Evolutionary conservation across 2,329 filamentous ascomycete species (phyloP).

Genomic region (Westerdykella ornata): DNA sequence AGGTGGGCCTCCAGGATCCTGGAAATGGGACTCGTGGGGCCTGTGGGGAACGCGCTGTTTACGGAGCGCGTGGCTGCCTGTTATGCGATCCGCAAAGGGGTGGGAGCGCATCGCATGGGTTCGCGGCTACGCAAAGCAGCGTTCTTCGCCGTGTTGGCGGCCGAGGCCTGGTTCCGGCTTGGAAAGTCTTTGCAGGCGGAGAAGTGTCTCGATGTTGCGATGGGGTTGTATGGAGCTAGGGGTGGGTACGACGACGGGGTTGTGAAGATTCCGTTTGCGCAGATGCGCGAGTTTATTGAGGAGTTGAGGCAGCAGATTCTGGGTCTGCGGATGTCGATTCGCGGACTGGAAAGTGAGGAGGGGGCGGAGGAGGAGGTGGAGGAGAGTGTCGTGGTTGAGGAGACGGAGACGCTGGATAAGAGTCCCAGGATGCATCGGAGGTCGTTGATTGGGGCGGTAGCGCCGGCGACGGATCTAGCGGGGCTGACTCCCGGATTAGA

Average conservation of each 20-base stretch:
- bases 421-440: conserved; percentile 38
- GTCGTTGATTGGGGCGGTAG: conserved; percentile 36
- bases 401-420: conserved; percentile 32
- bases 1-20: conserved; percentile 76
- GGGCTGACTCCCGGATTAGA: conserved; percentile 27
- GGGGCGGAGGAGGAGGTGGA: conserved; percentile 11
- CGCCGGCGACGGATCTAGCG: conserved; percentile 21
- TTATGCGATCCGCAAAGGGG: conserved; percentile 66
- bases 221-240: conserved; percentile 46
- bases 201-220: conserved; percentile 65
- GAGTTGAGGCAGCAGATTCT: conserved; percentile 60
- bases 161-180: conserved; percentile 75
- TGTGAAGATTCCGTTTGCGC: conserved; percentile 41
- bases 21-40: conserved; percentile 64
- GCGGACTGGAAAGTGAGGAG: conserved; percentile 38
- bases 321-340: conserved; percentile 34
- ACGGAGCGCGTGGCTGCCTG: conserved; percentile 81
- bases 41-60: conserved; percentile 71
- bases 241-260: conserved; percentile 2
- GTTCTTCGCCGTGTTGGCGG: conserved; percentile 77
- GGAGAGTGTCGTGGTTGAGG: conserved; percentile 30
- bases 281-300: conserved; percentile 58
- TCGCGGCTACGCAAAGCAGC: conserved; percentile 75
- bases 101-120: conserved; percentile 62
- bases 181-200: conserved; percentile 73